Base-by-base conservation (phyloP, 176 grass and related monocot species). In the Neostapfia colusana region DNA sequence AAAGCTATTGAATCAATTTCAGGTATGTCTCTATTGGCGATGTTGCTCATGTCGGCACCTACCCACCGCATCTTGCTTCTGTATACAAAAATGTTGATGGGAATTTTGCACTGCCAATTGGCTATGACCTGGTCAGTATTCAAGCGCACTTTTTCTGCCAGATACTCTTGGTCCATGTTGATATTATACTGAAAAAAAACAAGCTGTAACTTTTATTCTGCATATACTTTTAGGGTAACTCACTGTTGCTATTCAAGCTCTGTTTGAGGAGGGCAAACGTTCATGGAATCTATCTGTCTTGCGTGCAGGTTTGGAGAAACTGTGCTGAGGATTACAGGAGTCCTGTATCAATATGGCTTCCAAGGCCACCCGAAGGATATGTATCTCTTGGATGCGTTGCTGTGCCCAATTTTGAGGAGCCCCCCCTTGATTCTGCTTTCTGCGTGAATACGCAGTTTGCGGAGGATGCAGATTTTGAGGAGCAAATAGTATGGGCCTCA, bases 21-120 rank as follows among this genome's bases (percentile, higher is more conserved):
- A 98, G 95, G 84, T 94, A 93, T 85, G 67, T 94, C 45, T 92
- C 95, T 34, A 72, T 90, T 79, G 95, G 95, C 75, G 95, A 98
- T 87, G 69, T 98, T 76, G 91, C 89, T 53, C 87, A 93, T 84
- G 82, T 77, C 26, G 95, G 95, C 61, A 86, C 62, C 75, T 80
- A 93, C 69, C 81, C 63, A 79, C 95, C 95, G 5, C 82, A 78
- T 82, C 71, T 92, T 81, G 84, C 84, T 74, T 72, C 81, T 70
- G 73, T 97, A 67, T 97, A 97, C 89, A 81, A 72, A 60, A 91
- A 91, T 65, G 77, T 84, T 23, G 74, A 79, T 49, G 67, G 75
- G n/a, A 93, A 93, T 79, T 97, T 93, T 88, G 76, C 77, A 59
- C 89, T 88, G 42, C 95, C 95, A 57, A 43, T 93, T 67, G 95